These are phyloP conservation scores for Pythium oligandrum DNA, from an alignment of 352 stramenopile species.

Conservation along the genomic window DNA sequence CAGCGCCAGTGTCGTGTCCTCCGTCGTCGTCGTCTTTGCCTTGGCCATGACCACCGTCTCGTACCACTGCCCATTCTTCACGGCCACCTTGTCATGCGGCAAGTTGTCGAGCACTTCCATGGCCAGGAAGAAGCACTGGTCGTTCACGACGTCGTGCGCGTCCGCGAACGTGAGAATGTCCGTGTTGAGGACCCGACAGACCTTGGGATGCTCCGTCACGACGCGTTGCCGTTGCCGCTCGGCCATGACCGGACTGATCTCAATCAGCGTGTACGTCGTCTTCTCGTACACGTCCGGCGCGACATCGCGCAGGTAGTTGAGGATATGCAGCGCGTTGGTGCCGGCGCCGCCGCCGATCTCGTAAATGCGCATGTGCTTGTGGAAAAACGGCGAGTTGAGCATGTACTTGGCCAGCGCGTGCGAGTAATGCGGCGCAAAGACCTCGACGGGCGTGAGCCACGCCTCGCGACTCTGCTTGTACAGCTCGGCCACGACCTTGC, in stretches of 20 bases:
- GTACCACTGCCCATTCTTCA: conserved; percentile 74
- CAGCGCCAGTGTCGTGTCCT: conserved; percentile 3
- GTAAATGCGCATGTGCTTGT: conserved; percentile 51
- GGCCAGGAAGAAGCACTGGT: conserved; percentile 74
- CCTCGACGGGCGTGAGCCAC: conserved; percentile 89
- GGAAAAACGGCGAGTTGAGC: conserved; percentile 60
- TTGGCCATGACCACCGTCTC: conserved; percentile 55
- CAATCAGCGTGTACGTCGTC: conserved; percentile 85
- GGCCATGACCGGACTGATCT: conserved; percentile 87
- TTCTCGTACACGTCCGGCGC: conserved; percentile 74
- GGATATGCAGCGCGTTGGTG: conserved; percentile 87
- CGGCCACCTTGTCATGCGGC: conserved; percentile 85
- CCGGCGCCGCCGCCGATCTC: conserved; percentile 87
- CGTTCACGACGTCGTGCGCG: conserved; percentile 37
- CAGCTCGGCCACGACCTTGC: conserved; percentile 46
- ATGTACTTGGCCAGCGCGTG: conserved; percentile 87
- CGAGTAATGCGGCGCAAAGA: conserved; percentile 87
- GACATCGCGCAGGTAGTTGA: conserved; percentile 77
- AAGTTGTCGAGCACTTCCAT: conserved; percentile 91
- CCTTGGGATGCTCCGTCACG: conserved; percentile 40
- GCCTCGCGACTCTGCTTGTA: conserved; percentile 71
- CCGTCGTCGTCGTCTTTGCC: background rate
- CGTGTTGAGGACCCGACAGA: conserved; percentile 72
- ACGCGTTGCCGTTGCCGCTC: conserved; percentile 72
- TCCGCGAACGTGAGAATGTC: conserved; percentile 78